Base-by-base conservation (phyloP, 2,329 filamentous ascomycete species). In the Samsoniella hepiali region DNA sequence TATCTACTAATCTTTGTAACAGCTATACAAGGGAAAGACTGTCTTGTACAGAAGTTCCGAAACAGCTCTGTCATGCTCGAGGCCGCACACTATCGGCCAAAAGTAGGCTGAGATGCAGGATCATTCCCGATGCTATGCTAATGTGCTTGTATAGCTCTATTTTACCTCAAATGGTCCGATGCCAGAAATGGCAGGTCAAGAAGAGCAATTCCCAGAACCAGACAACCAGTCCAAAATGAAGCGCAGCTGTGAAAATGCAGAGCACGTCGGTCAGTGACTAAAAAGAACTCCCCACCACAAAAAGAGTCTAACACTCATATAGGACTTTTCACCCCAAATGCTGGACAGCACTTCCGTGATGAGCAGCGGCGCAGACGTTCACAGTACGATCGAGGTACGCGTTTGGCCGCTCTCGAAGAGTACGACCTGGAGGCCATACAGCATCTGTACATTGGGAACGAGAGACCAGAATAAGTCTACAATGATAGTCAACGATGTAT, bases 1-100 rank as follows among this genome's bases (percentile, higher is more conserved):
- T 4, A 13, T 49, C 64, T 70, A 27, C 71, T 78, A 62, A 79
- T 58, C 59, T 63, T 10, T 13, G 22, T 27, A 56, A 49, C 63
- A 93, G 90, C 93, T 13, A 94, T 97, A 65, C 95, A 99, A 79
- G 95, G 95, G 53, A 89, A 90, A 67, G 93, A 97, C 72, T 94
- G 91, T 67, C 82, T 98, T 0, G 86, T 97, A 7, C 91, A 96
- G 74, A 97, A 98, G 73, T 99, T 99, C 72, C 88, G 95, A 42
- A 99, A 99, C 78, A 97, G 92, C 45, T 94, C 92, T 0, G 93
- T 99, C 36, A 97, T 98, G 92, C 81, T 94, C 1, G 93, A 98
- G 76, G 85, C 88, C 11, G 81, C 86, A 0, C 87, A 89, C 59
- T 96, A 92, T 70, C 88, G 92, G 1, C 95, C 95, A 0, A 96